A percentile compares a stretch with the other conserved stretches of the same genome.
These are phyloP conservation scores for Aspergillus tamarii DNA, from an alignment of 2,329 filamentous ascomycete genomes.

Conservation along the genomic window DNA sequence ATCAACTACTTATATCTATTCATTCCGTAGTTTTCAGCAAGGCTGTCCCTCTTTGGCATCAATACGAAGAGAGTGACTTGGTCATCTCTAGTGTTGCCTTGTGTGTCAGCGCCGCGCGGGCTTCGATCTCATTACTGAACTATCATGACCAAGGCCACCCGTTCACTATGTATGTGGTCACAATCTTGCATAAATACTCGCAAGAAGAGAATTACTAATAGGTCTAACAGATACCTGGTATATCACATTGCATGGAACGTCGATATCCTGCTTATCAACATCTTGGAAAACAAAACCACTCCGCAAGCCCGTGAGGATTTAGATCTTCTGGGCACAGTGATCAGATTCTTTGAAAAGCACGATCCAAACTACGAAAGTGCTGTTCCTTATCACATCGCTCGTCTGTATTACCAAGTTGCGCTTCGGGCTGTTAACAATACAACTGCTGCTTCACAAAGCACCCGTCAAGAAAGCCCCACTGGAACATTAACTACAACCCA, in stretches of 20 bases:
- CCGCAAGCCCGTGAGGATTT: neutral
- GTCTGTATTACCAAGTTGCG: neutral
- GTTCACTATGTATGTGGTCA: neutral
- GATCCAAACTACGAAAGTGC: neutral
- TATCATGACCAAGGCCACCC: neutral
- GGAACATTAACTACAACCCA: neutral
- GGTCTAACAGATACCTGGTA: neutral
- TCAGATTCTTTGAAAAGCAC: neutral
- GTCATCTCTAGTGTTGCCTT: neutral
- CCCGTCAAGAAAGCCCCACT: neutral
- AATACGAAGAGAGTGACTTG: neutral
- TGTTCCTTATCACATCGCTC: neutral
- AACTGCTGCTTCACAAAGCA: neutral
- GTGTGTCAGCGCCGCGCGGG: neutral
- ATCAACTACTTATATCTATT: neutral
- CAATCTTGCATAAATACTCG: neutral
- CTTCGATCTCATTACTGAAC: neutral
- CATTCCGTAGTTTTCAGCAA: neutral
- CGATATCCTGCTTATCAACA: neutral
- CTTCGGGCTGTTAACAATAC: neutral
- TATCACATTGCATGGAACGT: neutral
- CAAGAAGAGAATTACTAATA: neutral
- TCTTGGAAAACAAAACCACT: neutral
- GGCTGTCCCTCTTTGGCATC: neutral
- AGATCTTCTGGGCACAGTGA: neutral